Evolutionary conservation across 345 rosid species (phyloP), one percentile per base, ranked within the genome.

Genomic region (Diplotaxis tenuifolia): DNA sequence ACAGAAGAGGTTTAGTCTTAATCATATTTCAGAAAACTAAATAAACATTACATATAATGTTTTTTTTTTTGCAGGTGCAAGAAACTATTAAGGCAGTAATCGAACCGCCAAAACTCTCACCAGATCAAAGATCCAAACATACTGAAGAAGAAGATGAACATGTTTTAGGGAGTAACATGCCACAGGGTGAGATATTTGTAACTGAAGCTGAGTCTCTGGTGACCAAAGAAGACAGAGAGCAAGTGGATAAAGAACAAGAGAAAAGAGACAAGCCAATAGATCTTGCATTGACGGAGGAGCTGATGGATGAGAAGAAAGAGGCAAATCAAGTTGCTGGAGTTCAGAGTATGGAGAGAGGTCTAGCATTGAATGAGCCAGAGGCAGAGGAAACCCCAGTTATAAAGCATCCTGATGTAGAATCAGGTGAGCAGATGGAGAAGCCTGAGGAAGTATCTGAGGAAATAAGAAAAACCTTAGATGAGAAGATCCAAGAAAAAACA

Each of bases 381-480:
- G 65, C 18, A 45, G 71, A 28, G 77, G 47, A 73, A 65, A 73
- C 14, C 50, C 3, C 50, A 2, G 50, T 15, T n/a, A n/a, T 27
- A 23, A 63, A 72, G 18, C 55, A 23, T 28, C 19, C 10, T 7
- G 58, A 55, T 61, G 57, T 66, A 23, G 59, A 68, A 61, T 14
- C 74, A 27, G 56, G 52, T 21, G 70, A 75, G 65, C 7, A 62
- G 28, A 28, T 69, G 3, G 59, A 63, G 22, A 69, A 42, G 65
- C 38, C 59, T 56, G 70, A 63, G 23, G 50, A 79, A 79, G 67
- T 77, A 38, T 71, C 67, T 12, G 62, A 71, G 50, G 82, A 78
- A 78, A 54, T 59, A 34, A 76, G 29, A 29, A 56, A 56, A 47
- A 57, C 21, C 7, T 27, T 59, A 65, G 68, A 68, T 18, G 72